These are phyloP conservation scores for Mrakia gelida DNA, from an alignment of 768 basidiomycete genomes.

Conservation along the genomic window DNA sequence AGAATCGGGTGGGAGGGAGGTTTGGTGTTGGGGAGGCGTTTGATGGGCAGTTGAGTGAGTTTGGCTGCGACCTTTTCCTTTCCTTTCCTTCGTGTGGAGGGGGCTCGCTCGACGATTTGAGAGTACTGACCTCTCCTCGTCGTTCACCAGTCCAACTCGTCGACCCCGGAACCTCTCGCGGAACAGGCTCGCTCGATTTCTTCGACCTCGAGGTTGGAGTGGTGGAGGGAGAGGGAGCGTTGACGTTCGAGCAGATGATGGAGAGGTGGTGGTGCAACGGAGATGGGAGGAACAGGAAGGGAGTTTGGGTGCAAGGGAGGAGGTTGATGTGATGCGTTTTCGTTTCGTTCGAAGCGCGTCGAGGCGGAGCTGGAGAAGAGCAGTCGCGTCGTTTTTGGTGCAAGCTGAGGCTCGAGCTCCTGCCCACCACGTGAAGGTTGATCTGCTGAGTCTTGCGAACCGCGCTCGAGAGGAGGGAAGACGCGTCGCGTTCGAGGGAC, in stretches of 20 bases:
- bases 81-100: no score
- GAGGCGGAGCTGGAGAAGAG: no score
- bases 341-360: no score
- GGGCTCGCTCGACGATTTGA: no score
- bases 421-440: no score
- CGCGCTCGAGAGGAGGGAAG: no score
- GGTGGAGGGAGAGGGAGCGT: slow-evolving; percentile 25
- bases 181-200: slow-evolving; percentile 66
- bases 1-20: slow-evolving; percentile 43
- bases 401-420: no score
- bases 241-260: slow-evolving; percentile 53
- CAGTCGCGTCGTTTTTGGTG: no score
- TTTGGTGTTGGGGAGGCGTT: slow-evolving; percentile 41
- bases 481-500: no score
- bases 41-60: slow-evolving; percentile 44
- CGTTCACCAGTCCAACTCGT: slow-evolving; percentile 50
- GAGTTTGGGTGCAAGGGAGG: slow-evolving; percentile 72
- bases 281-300: slow-evolving; percentile 59
- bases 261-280: slow-evolving; percentile 93
- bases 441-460: no score
- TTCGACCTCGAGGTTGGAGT: slow-evolving; percentile 49
- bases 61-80: neutral
- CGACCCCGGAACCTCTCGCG: slow-evolving; percentile 47
- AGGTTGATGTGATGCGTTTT: slow-evolving; percentile 21
- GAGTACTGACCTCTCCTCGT: neutral